These are phyloP conservation scores for Vitis hybrid DNA, from an alignment of 177 flowering plant genomes.

Conservation along the genomic window DNA sequence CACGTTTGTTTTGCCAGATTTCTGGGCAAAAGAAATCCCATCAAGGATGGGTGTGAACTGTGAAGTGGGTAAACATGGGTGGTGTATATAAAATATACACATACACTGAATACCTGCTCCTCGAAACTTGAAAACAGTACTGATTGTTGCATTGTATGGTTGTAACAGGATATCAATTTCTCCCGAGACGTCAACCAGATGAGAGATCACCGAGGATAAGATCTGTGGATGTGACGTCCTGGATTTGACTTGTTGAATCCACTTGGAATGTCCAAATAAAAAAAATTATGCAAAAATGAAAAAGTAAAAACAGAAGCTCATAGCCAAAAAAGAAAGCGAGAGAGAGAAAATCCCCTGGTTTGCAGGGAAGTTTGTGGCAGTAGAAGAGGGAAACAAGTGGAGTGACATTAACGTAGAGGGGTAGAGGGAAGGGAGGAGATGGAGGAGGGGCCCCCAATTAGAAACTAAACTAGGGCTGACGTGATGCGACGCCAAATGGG, in stretches of 20 bases:
- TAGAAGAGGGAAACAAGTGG: not conserved
- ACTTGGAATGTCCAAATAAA: slow-evolving; percentile 11
- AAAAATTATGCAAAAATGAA: not conserved
- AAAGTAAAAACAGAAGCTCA: not conserved
- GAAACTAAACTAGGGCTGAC: slow-evolving; percentile 8
- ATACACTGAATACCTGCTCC: not conserved
- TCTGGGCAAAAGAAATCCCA: too few relatives aligned
- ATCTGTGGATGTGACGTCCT: slow-evolving; percentile 41
- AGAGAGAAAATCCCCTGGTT: slow-evolving; percentile 26
- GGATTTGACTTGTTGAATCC: slow-evolving; percentile 20
- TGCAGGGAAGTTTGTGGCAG: slow-evolving; percentile 18
- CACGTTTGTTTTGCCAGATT: too few relatives aligned
- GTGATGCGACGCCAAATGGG: slow-evolving; percentile 12
- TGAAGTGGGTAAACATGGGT: too few relatives aligned
- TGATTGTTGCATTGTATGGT: slow-evolving; percentile 4
- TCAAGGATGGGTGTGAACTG: too few relatives aligned
- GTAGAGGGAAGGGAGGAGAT: slow-evolving; percentile 4
- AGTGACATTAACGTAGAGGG: not conserved
- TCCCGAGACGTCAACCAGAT: slow-evolving; percentile 39
- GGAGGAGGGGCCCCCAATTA: slow-evolving; percentile 10
- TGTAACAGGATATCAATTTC: slow-evolving; percentile 40
- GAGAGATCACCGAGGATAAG: slow-evolving; percentile 47
- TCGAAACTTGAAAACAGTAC: not conserved
- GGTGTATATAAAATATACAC: not conserved
- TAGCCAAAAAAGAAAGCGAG: not conserved